Evolutionary conservation across 1,284 basidiomycete species (phyloP).

Genomic region (Melanopsichium pennsylvanicum): DNA sequence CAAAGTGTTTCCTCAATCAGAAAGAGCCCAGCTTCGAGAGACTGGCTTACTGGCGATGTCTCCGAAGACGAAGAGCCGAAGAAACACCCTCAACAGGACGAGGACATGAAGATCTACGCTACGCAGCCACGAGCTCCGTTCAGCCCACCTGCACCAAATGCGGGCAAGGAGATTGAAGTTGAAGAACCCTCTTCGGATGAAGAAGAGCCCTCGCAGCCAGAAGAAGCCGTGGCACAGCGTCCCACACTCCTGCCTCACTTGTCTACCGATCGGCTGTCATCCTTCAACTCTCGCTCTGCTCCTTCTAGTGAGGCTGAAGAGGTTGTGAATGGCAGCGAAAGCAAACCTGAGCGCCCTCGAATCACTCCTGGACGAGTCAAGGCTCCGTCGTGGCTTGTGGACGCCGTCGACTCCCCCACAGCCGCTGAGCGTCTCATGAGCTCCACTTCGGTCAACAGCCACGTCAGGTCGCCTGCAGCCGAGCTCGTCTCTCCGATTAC

Average conservation of each 20-base stretch:
- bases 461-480: neutral
- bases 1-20: neutral
- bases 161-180: constrained; percentile 14
- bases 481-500: constrained; percentile 29
- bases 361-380: constrained; percentile 25
- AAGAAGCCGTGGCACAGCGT: constrained; percentile 25
- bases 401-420: constrained; percentile 29
- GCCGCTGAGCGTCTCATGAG: constrained; percentile 20
- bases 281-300: constrained; percentile 5
- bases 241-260: constrained; percentile 17
- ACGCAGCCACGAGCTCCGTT: neutral
- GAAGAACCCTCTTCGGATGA: constrained; percentile 34
- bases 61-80: constrained; percentile 18
- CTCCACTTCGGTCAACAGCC: constrained; percentile 1
- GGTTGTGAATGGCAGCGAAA: neutral
- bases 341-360: constrained; percentile 16
- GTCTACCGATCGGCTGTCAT: constrained; percentile 14
- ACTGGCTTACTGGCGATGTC: constrained; percentile 43
- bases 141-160: neutral
- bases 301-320: neutral
- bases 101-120: constrained; percentile 6
- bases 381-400: constrained; percentile 40
- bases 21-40: constrained; percentile 11
- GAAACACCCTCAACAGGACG: neutral
- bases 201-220: constrained; percentile 18